Evolutionary conservation across 2,329 filamentous ascomycete species (phyloP), one percentile per base, ranked within the genome.

Genomic region (Penicillium italicum): DNA sequence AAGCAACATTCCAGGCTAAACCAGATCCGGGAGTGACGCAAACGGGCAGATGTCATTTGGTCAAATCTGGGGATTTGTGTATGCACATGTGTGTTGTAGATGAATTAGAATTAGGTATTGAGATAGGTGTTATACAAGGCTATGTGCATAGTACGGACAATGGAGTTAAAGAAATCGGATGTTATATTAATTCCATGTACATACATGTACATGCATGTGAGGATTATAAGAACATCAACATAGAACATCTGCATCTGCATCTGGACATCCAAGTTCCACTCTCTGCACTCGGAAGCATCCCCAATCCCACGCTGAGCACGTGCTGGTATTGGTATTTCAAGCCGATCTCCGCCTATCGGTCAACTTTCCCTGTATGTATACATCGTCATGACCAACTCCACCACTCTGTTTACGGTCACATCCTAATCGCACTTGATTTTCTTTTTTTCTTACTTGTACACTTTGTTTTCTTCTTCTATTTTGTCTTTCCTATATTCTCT

Each of bases 1-100:
- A 63, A 37, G 56, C 48, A 58, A 56, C 58, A 65, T 65, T 65
- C 58, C 59, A 59, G 36, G 56, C 63, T 63, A 66, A 61, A 59
- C 63, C 60, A 51, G 49, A 62, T 66, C 62, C 63, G 63, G 63
- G 41, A 31, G 55, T 66, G 63, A 66, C 62, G 63, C 63, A 66
- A 66, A 66, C 62, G 59, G 53, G 24, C 28, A n/a, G 37, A 45
- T 45, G 31, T 37, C 11, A 28, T 28, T 16, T 20, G n/a, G 18
- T 38, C 20, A 40, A 38, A 49, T 42, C 51, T 40, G 51, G 44
- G 50, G 43, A 18, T 42, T 12, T 30, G 7, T 51, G 22, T 22
- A 22, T 28, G 41, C 11, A 9, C 34, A 18, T 37, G 34, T n/a
- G 9, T 36, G 37, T 14, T 20, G 36, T 20, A 31, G 42, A 14